Base-by-base conservation (phyloP, 345 rosid species). In the Euphorbia tirucalli region DNA sequence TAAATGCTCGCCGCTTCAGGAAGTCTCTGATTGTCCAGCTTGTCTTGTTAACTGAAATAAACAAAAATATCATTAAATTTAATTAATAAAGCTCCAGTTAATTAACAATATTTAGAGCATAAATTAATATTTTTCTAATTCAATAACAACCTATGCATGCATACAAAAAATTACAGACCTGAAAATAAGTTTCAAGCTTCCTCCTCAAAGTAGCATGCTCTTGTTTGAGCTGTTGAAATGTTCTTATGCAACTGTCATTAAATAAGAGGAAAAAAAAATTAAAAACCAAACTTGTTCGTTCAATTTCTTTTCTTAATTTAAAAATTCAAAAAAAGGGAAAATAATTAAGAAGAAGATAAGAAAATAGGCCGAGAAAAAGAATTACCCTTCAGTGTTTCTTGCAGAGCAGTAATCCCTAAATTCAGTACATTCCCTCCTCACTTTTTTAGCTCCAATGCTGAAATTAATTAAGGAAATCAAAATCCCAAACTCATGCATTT, bases 381-480 rank as follows among this genome's bases (percentile, higher is more conserved):
- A 46, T 68, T 78, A 82, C 85, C 85, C 83, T 21, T 82, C 77
- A 7, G 65, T 69, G 31, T 82, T 76, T 71, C 54, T 24, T 1
- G 75, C 74, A 55, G 11, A 54, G 64, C 83, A 79, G 68, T 70
- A 74, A 70, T 71, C 75, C 28, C 59, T 52, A 24, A 82, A 74
- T 31, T 67, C 72, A 27, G 72, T 50, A 54, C 85, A 79, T 60
- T 75, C 79, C 22, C 31, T 65, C 63, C 71, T 79, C 70, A 82
- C 74, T 63, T 68, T 79, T 22, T 74, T 76, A 56, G 85, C 85
- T 69, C 85, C 85, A 71, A 82, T 79, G 77, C 85, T 82, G 73
- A 46, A 60, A 35, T 30, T 21, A 11, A 24, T 11, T 31, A 35
- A 18, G 7, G 7, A n/a, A 61, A 32, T 2, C 27, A 66, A 65